phyloP scores from a whole-genome alignment of 2,329 filamentous ascomycete species.

The Botrytis fragariae region DNA sequence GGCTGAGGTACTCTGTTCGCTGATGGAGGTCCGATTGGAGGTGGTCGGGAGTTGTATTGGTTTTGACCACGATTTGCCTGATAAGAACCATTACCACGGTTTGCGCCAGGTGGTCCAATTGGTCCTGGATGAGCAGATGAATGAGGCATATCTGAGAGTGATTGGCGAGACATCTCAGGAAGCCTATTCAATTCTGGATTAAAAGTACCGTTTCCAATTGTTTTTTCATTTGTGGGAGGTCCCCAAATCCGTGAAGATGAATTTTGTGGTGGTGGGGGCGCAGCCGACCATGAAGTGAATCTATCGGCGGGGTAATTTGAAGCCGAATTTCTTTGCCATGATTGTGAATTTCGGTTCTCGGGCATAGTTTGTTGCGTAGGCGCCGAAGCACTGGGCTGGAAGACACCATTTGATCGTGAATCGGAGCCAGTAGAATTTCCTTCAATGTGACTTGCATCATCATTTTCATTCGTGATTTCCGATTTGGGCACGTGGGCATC shows the following conservation, averaged over 20 bases:
- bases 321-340: conserved; percentile 36
- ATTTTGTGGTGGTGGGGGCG: conserved; percentile 41
- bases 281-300: conserved; percentile 48
- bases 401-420: conserved; percentile 29
- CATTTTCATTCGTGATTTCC: conserved; percentile 21
- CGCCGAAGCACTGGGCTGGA: conserved; percentile 34
- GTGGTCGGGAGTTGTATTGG: conserved; percentile 38
- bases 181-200: conserved; percentile 55
- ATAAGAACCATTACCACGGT: conserved; percentile 33
- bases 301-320: conserved; percentile 49
- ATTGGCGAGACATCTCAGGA: conserved; percentile 34
- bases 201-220: conserved; percentile 77
- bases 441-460: conserved; percentile 16
- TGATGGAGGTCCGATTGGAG: conserved; percentile 32
- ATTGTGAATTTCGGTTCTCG: conserved; percentile 31
- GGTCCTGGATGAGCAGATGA: conserved; percentile 35
- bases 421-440: conserved; percentile 21
- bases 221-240: conserved; percentile 64
- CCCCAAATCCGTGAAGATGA: conserved; percentile 63
- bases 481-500: conserved; percentile 23
- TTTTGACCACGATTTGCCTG: conserved; percentile 34
- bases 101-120: conserved; percentile 38
- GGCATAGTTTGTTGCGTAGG: conserved; percentile 25
- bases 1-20: conserved; percentile 28
- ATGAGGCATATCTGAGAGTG: conserved; percentile 30